Base-by-base conservation (phyloP, 495 filamentous ascomycete genomes). In the Collariella sp. region DNA sequence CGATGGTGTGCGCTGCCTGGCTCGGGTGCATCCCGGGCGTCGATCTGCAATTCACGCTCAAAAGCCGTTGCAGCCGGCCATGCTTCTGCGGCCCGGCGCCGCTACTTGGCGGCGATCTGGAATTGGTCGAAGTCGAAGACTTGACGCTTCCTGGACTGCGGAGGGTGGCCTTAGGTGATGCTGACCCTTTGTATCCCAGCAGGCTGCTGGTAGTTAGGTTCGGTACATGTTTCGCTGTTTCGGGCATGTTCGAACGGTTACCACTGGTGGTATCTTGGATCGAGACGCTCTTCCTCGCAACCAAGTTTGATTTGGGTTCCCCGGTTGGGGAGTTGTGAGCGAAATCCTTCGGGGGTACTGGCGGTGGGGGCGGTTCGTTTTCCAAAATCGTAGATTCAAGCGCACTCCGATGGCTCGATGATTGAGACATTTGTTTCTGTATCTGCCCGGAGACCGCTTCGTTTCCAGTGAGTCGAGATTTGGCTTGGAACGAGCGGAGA, bases 401-500 rank as follows among this genome's bases (percentile, higher is more conserved):
- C 22, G 11, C 36, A 1, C 11, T 47, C 29, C 43, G 24, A 9
- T 46, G 50, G 20, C 48, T 61, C 2, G 55, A 36, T 10, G 49
- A 29, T 1, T n/a, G 24, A 3, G 49, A 5, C 1, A 38, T 19
- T 18, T 48, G 62, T 31, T 57, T 59, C 36, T 60, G 56, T 1
- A 56, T 20, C 2, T 54, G 39, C 7, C 41, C 20, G 2, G 18
- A 2, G 0, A 44, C 51, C 15, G 29, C 13, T n/a, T 57, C 54
- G 13, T 26, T 44, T 16, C 60, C 57, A 9, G 20, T 11, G 16
- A 16, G 20, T 20, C 55, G 62, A 5, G 43, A 4, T 43, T 62
- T 63, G 29, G 44, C 12, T 22, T 71, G 68, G 40, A 78, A 70
- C 0, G 76, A 78, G 18, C 72, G 69, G 19, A 77, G 56, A 13